A percentile compares a stretch with the other conserved stretches of the same genome.
phyloP scores from a whole-genome alignment of 495 filamentous ascomycete species.

The Cercophora scortea region DNA sequence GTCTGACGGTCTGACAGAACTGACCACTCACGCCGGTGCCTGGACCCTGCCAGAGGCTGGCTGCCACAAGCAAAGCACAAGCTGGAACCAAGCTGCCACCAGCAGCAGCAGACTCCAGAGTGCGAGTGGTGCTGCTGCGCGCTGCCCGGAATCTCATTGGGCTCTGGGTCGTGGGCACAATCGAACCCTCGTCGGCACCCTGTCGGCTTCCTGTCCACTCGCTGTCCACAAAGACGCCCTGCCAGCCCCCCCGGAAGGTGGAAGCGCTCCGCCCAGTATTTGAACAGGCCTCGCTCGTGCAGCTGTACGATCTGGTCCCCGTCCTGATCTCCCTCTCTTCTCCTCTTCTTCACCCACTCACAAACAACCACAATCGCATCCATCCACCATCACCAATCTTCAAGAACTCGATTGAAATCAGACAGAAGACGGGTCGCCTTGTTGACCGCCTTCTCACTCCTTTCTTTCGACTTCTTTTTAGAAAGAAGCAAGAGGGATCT shows the following conservation, averaged over 20 bases:
- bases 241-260: background rate
- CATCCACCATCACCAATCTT: conserved; percentile 8
- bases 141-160: conserved; percentile 15
- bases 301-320: conserved; percentile 12
- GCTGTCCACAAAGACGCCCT: background rate
- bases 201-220: conserved; percentile 1
- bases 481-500: conserved; percentile 72
- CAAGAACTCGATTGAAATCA: conserved; percentile 21
- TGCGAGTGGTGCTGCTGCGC: background rate
- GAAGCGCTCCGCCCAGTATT: conserved; percentile 22
- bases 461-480: conserved; percentile 43
- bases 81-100: conserved; percentile 18
- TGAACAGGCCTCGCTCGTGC: conserved; percentile 25
- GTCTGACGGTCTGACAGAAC: background rate
- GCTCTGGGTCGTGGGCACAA: background rate
- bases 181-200: conserved; percentile 1
- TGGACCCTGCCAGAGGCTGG: conserved; percentile 4
- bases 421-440: conserved; percentile 28
- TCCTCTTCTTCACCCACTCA: conserved; percentile 15
- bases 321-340: conserved; percentile 21
- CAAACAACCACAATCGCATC: conserved; percentile 18
- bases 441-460: conserved; percentile 26
- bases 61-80: conserved; percentile 4
- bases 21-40: background rate
- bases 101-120: conserved; percentile 11